These are phyloP conservation scores for Ceratocystis papillata DNA, from an alignment of 2,329 filamentous ascomycete species.

Conservation along the genomic window DNA sequence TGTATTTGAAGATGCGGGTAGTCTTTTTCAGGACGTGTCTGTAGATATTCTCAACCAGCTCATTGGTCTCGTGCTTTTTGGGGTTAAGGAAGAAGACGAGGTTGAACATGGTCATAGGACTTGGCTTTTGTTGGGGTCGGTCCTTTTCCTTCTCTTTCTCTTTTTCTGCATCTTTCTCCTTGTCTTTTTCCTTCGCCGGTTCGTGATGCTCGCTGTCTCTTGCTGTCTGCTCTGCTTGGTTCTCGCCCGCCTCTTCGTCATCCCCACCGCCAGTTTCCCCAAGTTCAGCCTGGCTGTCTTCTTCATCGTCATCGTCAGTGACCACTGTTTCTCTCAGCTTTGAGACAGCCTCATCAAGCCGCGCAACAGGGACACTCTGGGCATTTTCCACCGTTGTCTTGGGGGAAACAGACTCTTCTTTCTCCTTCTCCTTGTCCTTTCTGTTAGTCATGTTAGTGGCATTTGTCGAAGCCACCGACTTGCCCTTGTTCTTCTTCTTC, in stretches of 20 bases:
- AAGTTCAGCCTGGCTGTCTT: constrained; percentile 26
- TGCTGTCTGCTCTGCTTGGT: constrained; percentile 24
- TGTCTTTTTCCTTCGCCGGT: background rate
- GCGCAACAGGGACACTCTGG: background rate
- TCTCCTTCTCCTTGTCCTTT: background rate
- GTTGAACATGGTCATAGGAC: constrained; percentile 93
- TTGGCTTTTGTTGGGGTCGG: constrained; percentile 49
- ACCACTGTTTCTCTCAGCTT: constrained; percentile 25
- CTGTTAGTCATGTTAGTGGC: constrained; percentile 25
- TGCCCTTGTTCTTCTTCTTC: constrained; percentile 29
- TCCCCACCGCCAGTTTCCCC: constrained; percentile 28
- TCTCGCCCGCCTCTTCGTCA: constrained; percentile 27
- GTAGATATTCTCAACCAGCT: constrained; percentile 66
- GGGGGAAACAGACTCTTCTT: constrained; percentile 22
- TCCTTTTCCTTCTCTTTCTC: constrained; percentile 29
- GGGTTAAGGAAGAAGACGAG: constrained; percentile 85
- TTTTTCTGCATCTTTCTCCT: constrained; percentile 26
- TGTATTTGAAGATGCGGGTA: constrained; percentile 84
- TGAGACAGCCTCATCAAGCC: background rate
- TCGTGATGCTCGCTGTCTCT: constrained; percentile 27
- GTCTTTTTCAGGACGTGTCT: constrained; percentile 84
- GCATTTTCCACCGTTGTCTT: constrained; percentile 16
- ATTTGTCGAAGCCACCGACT: constrained; percentile 30
- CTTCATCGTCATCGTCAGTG: constrained; percentile 27
- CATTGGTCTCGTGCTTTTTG: constrained; percentile 63